A percentile compares a stretch with the other conserved stretches of the same genome.
phyloP scores from a whole-genome alignment of 352 stramenopile species.

The Globisporangium yorkense region DNA sequence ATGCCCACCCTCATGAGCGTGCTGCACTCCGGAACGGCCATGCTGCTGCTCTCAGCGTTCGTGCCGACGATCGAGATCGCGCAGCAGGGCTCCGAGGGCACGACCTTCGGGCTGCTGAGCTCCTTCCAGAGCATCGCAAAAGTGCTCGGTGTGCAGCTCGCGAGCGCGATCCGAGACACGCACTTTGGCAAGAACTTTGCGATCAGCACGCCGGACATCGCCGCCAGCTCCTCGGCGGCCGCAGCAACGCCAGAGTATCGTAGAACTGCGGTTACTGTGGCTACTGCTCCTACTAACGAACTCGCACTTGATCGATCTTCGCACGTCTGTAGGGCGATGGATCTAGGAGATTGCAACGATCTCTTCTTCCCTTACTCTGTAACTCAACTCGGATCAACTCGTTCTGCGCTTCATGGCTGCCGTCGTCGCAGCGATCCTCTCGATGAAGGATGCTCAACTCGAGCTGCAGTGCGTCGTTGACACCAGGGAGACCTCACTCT shows the following conservation, averaged over 20 bases:
- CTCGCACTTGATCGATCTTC: too few species aligned
- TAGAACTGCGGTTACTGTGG: too few species aligned
- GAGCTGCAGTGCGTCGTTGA: background rate
- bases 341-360: too few species aligned
- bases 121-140: conserved; percentile 26
- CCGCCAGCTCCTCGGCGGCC: background rate
- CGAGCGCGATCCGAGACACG: conserved; percentile 5
- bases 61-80: conserved; percentile 39
- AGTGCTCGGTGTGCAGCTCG: conserved; percentile 22
- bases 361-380: too few species aligned
- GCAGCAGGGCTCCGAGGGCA: conserved; percentile 31
- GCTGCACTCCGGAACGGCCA: conserved; percentile 5
- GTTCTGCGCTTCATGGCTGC: conserved; percentile 3
- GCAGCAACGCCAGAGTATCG: too few species aligned
- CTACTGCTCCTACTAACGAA: too few species aligned
- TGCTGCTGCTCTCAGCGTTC: conserved; percentile 26
- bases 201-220: conserved; percentile 4
- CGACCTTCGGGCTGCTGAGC: conserved; percentile 30
- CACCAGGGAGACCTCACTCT: background rate
- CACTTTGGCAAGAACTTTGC: conserved; percentile 3
- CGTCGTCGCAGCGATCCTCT: background rate
- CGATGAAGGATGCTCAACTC: background rate
- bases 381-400: too few species aligned
- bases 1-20: conserved; percentile 13
- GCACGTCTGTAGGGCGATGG: too few species aligned